A percentile compares a stretch with the other conserved stretches of the same genome.
Evolutionary conservation across 495 filamentous ascomycete species (phyloP).

Genomic region (Pseudomonodictys pantanalensis): DNA sequence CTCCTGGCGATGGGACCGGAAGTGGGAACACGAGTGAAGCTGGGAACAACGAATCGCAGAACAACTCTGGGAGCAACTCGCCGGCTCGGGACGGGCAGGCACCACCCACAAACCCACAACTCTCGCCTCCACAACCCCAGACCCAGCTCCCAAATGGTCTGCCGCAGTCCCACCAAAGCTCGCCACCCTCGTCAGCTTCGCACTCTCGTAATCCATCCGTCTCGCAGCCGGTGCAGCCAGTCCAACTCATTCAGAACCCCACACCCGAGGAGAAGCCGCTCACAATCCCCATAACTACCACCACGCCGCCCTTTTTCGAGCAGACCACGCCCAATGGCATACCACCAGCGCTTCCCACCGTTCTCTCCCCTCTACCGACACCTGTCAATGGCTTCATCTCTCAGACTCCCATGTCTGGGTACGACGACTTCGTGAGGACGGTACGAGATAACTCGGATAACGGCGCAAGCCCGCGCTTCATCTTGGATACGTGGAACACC

Average conservation of each 20-base stretch:
- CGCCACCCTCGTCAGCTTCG: slow-evolving; percentile 9
- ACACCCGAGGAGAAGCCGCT: slow-evolving; percentile 30
- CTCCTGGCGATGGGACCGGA: slow-evolving; percentile 18
- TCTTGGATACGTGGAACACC: slow-evolving; percentile 41
- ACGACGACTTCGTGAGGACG: slow-evolving; percentile 36
- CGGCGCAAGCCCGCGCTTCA: slow-evolving; percentile 39
- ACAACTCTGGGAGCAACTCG: slow-evolving; percentile 28
- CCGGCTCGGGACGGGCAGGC: slow-evolving; percentile 22
- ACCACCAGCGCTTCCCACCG: slow-evolving; percentile 22
- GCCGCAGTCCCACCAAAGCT: slow-evolving; percentile 20
- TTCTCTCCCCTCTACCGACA: slow-evolving; percentile 36
- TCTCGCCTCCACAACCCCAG: slow-evolving; percentile 20
- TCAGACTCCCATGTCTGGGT: slow-evolving; percentile 39
- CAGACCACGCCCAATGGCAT: slow-evolving; percentile 36
- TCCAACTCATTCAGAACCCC: slow-evolving; percentile 18
- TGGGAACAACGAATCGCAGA: slow-evolving; percentile 23
- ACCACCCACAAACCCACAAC: slow-evolving; percentile 13
- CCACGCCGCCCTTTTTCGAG: slow-evolving; percentile 36
- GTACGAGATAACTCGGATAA: slow-evolving; percentile 34
- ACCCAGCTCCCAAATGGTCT: slow-evolving; percentile 15
- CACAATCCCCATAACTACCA: slow-evolving; percentile 22
- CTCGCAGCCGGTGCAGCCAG: slow-evolving; percentile 9
- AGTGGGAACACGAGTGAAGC: slow-evolving; percentile 33
- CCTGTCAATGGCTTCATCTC: slow-evolving; percentile 37
- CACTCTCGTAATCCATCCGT: slow-evolving; percentile 22